A percentile compares a stretch with the other conserved stretches of the same genome.
These are phyloP conservation scores for Carex myosuroides DNA, from an alignment of 176 grass and related monocot genomes.

Conservation along the genomic window DNA sequence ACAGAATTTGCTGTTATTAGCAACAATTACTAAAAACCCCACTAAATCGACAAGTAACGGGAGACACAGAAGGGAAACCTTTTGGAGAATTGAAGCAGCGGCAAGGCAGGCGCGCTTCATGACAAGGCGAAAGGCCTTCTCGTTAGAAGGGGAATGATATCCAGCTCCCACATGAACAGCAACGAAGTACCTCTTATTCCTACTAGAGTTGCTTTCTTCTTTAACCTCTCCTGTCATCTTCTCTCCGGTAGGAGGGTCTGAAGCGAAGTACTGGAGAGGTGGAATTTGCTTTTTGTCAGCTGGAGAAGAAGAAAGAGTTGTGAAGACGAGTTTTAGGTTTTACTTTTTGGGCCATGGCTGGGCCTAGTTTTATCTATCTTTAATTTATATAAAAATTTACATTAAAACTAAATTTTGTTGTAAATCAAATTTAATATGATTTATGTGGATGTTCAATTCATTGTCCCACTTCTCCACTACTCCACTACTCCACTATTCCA, in stretches of 20 bases:
- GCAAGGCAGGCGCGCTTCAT: constrained; percentile 81
- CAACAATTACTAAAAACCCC: background rate
- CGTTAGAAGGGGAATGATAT: constrained; percentile 68
- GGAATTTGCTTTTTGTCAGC: background rate
- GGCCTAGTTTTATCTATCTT: no score
- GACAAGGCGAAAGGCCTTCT: constrained; percentile 55
- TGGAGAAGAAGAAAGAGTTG: no score
- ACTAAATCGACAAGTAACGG: background rate
- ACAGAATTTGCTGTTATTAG: constrained; percentile 14
- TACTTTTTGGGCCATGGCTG: no score
- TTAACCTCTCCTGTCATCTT: background rate
- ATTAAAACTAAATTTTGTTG: no score
- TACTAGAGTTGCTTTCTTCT: constrained; percentile 16
- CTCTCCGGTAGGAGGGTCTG: background rate
- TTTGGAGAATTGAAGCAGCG: constrained; percentile 51
- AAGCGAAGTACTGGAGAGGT: background rate
- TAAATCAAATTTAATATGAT: no score
- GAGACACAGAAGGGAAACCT: constrained; percentile 28
- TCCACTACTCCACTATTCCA: no score
- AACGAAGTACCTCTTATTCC: constrained; percentile 43
- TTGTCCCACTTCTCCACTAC: no score
- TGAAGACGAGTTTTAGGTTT: no score
- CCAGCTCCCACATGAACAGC: constrained; percentile 86
- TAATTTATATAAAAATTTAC: no score
- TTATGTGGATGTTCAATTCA: no score